Evolutionary conservation across 1,284 basidiomycete genomes (phyloP).

Genomic region (Cutaneotrichosporon curvatum): DNA sequence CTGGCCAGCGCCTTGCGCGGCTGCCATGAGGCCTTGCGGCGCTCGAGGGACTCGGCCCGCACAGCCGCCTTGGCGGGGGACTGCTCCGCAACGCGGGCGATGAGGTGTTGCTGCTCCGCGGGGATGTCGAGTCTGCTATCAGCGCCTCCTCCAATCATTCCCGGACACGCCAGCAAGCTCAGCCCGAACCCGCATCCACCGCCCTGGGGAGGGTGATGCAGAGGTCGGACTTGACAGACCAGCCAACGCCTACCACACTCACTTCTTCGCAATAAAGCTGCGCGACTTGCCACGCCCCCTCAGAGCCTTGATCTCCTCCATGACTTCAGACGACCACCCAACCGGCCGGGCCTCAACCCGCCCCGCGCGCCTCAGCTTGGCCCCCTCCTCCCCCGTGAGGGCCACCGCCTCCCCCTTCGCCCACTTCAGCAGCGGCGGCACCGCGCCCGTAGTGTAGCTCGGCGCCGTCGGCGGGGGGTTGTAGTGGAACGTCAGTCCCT

Average conservation of each 20-base stretch:
- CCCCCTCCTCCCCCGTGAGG: conserved; percentile 30
- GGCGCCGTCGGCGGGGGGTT: conserved; percentile 39
- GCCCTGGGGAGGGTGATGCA: too few species aligned
- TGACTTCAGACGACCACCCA: conserved; percentile 22
- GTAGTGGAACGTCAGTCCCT: conserved; percentile 33
- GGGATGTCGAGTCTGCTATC: conserved; percentile 24
- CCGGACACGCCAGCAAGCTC: too few species aligned
- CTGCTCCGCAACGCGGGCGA: conserved; percentile 32
- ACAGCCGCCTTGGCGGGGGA: conserved; percentile 18
- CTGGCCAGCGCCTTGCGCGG: conserved; percentile 30
- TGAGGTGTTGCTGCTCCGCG: conserved; percentile 20
- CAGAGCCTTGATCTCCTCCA: conserved; percentile 26
- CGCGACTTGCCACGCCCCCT: conserved; percentile 26
- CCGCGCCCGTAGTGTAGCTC: conserved; percentile 33
- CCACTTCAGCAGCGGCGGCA: conserved; percentile 37
- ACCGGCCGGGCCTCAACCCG: neutral
- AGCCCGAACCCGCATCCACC: too few species aligned
- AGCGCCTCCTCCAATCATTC: too few species aligned
- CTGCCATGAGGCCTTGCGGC: conserved; percentile 31
- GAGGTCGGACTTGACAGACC: too few species aligned
- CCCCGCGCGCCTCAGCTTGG: conserved; percentile 10
- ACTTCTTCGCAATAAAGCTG: conserved; percentile 32
- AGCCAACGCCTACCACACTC: too few species aligned
- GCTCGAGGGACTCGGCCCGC: conserved; percentile 15
- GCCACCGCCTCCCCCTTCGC: conserved; percentile 23